Evolutionary conservation across 257 asterid species (phyloP).

Genomic region (Solanum chilense): DNA sequence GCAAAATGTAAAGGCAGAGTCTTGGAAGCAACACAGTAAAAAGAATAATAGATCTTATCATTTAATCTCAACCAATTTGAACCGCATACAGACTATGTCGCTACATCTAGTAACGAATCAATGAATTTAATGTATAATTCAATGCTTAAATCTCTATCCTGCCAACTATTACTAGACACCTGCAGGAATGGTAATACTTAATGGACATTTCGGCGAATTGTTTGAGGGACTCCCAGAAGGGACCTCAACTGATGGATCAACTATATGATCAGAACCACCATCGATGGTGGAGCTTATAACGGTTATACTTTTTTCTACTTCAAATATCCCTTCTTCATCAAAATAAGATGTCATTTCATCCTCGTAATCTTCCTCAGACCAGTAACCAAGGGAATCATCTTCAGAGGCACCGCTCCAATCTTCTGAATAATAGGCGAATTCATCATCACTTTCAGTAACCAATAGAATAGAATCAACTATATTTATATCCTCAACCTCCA

Average conservation of each 20-base stretch:
- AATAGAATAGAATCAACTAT: constrained; percentile 33
- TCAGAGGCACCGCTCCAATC: constrained; percentile 28
- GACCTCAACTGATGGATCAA: constrained; percentile 13
- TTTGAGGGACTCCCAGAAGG: constrained; percentile 8
- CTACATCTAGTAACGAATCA: constrained; percentile 12
- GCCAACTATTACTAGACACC: constrained; percentile 29
- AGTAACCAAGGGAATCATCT: constrained; percentile 24
- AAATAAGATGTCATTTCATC: constrained; percentile 21
- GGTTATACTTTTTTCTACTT: constrained; percentile 16
- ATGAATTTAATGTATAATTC: constrained; percentile 5
- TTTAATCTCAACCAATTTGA: constrained; percentile 8
- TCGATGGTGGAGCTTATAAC: constrained; percentile 13
- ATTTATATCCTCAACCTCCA: constrained; percentile 45
- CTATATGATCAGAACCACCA: constrained; percentile 20
- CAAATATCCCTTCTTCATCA: constrained; percentile 13
- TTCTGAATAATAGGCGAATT: constrained; percentile 17
- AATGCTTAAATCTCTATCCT: constrained; percentile 22
- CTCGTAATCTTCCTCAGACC: constrained; percentile 44
- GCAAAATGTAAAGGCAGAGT: not conserved
- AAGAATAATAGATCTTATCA: not conserved
- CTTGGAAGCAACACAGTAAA: not conserved
- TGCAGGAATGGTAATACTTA: constrained; percentile 45
- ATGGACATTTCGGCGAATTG: constrained; percentile 20
- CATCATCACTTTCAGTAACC: constrained; percentile 44
- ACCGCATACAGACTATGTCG: constrained; percentile 2